These are phyloP conservation scores for Grifola frondosa DNA, from an alignment of 1,284 basidiomycete genomes.

Conservation along the genomic window DNA sequence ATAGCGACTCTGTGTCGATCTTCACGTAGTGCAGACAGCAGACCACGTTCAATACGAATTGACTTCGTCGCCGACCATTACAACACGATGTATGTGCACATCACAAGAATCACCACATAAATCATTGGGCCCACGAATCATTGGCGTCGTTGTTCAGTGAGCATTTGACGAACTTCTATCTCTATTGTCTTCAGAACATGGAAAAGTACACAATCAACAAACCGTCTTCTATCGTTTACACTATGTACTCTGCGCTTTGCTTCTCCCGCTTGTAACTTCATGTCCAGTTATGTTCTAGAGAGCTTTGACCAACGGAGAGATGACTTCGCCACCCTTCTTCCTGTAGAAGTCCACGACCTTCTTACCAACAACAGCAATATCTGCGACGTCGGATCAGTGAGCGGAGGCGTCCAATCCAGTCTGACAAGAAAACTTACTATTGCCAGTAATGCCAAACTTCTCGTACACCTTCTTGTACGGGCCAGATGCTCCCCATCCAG, in stretches of 20 bases:
- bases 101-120: no score
- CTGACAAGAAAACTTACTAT: constrained; percentile 47
- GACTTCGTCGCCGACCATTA: no score
- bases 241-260: constrained; percentile 15
- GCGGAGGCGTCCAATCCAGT: constrained; percentile 1
- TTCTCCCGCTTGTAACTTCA: constrained; percentile 2
- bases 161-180: neutral
- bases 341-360: constrained; percentile 90
- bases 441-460: constrained; percentile 84
- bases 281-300: constrained; percentile 30
- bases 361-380: constrained; percentile 80
- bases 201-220: neutral
- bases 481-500: constrained; percentile 85
- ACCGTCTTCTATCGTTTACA: no score
- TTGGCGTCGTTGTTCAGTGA: no score
- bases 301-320: constrained; percentile 82
- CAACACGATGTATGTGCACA: no score
- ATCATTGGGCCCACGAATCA: no score
- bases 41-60: no score
- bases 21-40: constrained; percentile 6
- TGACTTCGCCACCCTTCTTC: constrained; percentile 69
- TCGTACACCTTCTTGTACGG: constrained; percentile 89
- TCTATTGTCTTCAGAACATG: neutral
- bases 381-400: constrained; percentile 31
- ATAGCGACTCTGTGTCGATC: no score